Evolutionary conservation across 768 basidiomycete species (phyloP).

Genomic region (Rhizopogon vinicolor): DNA sequence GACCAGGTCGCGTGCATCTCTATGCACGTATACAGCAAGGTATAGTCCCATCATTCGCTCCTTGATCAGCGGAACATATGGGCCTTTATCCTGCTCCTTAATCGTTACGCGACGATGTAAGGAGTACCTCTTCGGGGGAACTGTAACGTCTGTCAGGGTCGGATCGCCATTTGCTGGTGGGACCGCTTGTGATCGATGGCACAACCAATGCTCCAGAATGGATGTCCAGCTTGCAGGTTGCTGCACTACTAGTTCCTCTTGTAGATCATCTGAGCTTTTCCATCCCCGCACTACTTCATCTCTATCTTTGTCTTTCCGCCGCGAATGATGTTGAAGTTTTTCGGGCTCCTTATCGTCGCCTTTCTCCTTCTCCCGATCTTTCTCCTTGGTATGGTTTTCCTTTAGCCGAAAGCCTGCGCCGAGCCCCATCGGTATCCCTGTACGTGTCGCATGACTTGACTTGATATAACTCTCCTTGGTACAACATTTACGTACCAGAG

Average conservation of each 20-base stretch:
- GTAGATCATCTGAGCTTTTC: constrained; percentile 32
- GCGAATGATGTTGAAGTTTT: constrained; percentile 22
- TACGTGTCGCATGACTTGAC: neutral
- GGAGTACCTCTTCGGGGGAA: constrained; percentile 39
- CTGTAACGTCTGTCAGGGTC: constrained; percentile 27
- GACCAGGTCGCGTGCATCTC: constrained; percentile 60
- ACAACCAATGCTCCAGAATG: constrained; percentile 72
- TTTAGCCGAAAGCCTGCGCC: constrained; percentile 73
- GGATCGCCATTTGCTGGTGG: constrained; percentile 11
- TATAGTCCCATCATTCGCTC: constrained; percentile 92
- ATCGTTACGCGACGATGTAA: constrained; percentile 37
- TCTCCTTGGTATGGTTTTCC: constrained; percentile 22
- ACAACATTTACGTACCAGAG: constrained; percentile 41
- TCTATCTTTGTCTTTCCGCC: constrained; percentile 35
- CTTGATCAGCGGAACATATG: constrained; percentile 82
- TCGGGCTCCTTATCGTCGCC: constrained; percentile 26
- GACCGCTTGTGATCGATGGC: constrained; percentile 30
- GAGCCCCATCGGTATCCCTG: constrained; percentile 75
- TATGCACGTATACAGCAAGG: constrained; percentile 69
- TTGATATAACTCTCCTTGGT: neutral
- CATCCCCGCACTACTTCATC: constrained; percentile 27
- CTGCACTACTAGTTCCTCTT: constrained; percentile 26
- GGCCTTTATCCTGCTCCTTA: constrained; percentile 53
- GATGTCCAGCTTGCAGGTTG: constrained; percentile 64
- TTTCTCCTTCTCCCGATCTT: constrained; percentile 29